phyloP scores from a whole-genome alignment of 495 filamentous ascomycete genomes.

The Penicillium malachiteum region DNA sequence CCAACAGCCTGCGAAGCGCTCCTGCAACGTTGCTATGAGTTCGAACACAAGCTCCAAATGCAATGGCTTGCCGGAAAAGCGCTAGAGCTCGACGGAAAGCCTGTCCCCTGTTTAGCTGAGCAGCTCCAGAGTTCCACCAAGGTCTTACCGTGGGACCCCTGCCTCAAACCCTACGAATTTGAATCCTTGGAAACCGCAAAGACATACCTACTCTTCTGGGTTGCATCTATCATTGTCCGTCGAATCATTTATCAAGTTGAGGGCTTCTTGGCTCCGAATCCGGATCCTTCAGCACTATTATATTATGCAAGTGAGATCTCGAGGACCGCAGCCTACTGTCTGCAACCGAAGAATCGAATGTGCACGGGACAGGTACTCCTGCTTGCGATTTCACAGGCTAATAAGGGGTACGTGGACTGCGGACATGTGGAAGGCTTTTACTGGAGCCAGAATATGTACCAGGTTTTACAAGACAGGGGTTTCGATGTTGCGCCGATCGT shows the following conservation, averaged over 20 bases:
- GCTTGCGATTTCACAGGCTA: not conserved
- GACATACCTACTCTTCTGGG: not conserved
- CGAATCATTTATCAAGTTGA: not conserved
- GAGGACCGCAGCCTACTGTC: not conserved
- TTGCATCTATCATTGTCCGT: not conserved
- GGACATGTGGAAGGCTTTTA: not conserved
- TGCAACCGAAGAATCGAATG: not conserved
- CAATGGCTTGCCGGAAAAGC: not conserved
- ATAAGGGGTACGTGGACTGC: not conserved
- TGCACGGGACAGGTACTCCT: not conserved
- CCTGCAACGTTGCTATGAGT: not conserved
- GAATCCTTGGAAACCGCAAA: not conserved
- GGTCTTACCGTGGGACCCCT: not conserved
- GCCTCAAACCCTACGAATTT: not conserved
- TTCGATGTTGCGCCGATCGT: not conserved
- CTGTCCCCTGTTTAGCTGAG: not conserved
- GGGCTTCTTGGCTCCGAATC: not conserved
- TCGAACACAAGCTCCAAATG: not conserved
- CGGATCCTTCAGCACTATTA: not conserved
- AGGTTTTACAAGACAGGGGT: not conserved
- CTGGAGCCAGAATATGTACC: not conserved
- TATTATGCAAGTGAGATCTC: not conserved
- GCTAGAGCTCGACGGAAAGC: not conserved
- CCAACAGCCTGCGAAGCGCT: not conserved
- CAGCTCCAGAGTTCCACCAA: not conserved